Base-by-base conservation (phyloP, 2,329 filamentous ascomycete genomes). In the Exophiala spinifera region DNA sequence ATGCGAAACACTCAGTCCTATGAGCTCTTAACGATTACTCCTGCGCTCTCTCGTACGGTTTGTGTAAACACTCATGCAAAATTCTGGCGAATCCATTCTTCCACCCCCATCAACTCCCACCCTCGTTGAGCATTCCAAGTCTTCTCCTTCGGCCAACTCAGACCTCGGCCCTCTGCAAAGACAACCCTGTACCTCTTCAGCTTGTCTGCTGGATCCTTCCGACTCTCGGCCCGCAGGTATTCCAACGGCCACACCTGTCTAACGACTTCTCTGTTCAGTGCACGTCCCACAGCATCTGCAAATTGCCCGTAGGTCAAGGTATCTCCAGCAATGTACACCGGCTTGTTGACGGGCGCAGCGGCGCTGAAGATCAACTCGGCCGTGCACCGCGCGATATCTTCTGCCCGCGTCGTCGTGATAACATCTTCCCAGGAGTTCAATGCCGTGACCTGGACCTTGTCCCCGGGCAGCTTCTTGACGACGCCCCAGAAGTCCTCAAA, bases 401-500 rank as follows among this genome's bases (percentile, higher is more conserved):
- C 64, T 1, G 83, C 79, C 33, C 79, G 77, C 5, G 86, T 88
- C 5, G 86, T 71, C 0, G 83, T 87, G 37, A 89, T 77, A 34
- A 67, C 66, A 55, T 80, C 84, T 7, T 81, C 78, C 84, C 83
- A 88, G 28, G 76, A 69, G 0, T 84, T 81, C 11, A 89, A 69
- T 0, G 77, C 84, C 8, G 78, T 72, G 1, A 84, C 74, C 1
- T 64, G 73, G 13, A 62, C 46, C 45, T 49, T 57, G 1, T 47
- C 51, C 13, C 62, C 53, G 3, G 59, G 34, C 1, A 61, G 52
- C 0, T 79, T 57, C 62, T 84, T 78, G 0, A 89, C 82, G 3
- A 87, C 76, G 0, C 84, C 85, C 69, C 87, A 89, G 1, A 67
- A 76, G 1, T 71, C 65, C 54, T 83, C 75, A 63, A 89, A 88